Base-by-base conservation (phyloP, 108 stramenopile species). In the Bacterosira constricta region DNA sequence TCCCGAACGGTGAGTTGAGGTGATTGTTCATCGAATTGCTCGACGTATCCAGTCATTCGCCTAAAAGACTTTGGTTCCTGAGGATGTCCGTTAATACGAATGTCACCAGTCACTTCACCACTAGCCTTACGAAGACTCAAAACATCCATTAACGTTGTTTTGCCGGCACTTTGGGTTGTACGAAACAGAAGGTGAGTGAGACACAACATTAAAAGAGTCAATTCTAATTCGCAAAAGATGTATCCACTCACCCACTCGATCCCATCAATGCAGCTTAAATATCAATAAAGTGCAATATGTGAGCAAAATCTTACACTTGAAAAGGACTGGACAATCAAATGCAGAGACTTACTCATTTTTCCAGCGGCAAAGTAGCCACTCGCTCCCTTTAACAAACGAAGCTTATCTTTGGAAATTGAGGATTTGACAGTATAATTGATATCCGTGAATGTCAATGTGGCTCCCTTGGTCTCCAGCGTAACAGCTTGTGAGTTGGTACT, bases 11-110 rank as follows among this genome's bases (percentile, higher is more conserved):
- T 97, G 18, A 88, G 66, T 8, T 82, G 77, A 10, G 93, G 86
- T 25, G 74, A 80, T 73, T 96, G 94, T 15, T 71, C 64, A 71
- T 97, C 97, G 42, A 90, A 85, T 85, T 98, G 97, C 75, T 95
- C 93, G 15, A 93, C 91, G 53, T 97, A 97, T 15, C 93, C 97
- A 5, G 84, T 82, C 42, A 82, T 81, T 56, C 88, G 69, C 3
- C 88, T 74, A 49, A 89, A 89, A 29, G 84, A 81, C 25, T 68
- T 63, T 39, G 76, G 60, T 30, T 89, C 80, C 75, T 94, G 89
- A 25, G 81, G 80, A 58, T 85, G 86, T 23, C 96, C 96, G 62
- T 96, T 97, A 44, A 96, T 37, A 18, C 64, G 69, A 39, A 97
- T 79, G 35, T 96, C 91, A 23, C 96, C 95, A 9, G 71, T 66